Conservation (phyloP, 1,139 yeast genomes). For the Sporopachydermia cereana region DNA sequence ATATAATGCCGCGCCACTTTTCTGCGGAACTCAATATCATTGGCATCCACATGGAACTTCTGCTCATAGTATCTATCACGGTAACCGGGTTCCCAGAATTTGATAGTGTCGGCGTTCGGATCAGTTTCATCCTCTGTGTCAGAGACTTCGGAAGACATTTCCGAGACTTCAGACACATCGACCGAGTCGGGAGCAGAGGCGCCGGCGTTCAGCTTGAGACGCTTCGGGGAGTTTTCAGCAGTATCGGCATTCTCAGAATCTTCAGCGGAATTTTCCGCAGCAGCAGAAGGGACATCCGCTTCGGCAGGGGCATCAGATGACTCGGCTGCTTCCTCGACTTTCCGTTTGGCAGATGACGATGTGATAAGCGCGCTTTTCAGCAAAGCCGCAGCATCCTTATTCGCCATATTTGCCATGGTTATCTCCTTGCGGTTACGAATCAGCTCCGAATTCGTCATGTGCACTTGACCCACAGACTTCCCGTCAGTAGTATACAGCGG, state of each 20-base stretch:
- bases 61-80: conserved; percentile 65
- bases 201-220: conserved; percentile 10
- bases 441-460: conserved; percentile 60
- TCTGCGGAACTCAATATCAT: conserved; percentile 47
- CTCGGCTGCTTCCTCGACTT: conserved; percentile 10
- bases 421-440: conserved; percentile 50
- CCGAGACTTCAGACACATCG: conserved; percentile 14
- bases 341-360: conserved; percentile 6
- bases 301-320: conserved; percentile 11
- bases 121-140: conserved; percentile 21
- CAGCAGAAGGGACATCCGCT: conserved; percentile 9
- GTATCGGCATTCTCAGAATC: conserved; percentile 15
- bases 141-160: conserved; percentile 18
- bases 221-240: conserved; percentile 11
- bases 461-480: conserved; percentile 53
- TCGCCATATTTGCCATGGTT: conserved; percentile 68
- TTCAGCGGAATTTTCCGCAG: conserved; percentile 17
- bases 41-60: conserved; percentile 55
- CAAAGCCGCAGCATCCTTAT: conserved; percentile 57
- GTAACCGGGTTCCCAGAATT: conserved; percentile 83
- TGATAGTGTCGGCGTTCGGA: conserved; percentile 42
- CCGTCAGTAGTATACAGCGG: conserved; percentile 68
- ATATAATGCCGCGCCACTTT: conserved; percentile 64
- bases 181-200: conserved; percentile 10
- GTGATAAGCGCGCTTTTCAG: conserved; percentile 26